Base-by-base conservation (phyloP, 257 asterid genomes). In the Solanum chiquidenum region DNA sequence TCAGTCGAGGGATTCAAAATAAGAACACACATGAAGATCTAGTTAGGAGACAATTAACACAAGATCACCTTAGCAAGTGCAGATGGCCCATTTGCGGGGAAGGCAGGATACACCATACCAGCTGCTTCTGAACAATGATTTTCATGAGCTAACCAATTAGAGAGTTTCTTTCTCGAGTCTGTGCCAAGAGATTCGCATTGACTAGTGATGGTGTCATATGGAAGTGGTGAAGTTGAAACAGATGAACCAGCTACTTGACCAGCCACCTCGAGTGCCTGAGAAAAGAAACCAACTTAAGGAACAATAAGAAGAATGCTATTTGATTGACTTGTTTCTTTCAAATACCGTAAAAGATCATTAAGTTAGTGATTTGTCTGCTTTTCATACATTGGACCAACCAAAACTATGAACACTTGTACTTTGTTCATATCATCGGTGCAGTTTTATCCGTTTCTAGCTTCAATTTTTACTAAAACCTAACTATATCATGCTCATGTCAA, bases 191-290 rank as follows among this genome's bases (percentile, higher is more conserved):
- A 91, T 87, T 97, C 99, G 12, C 99, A 97, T 88, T 97, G 99
- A 88, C 94, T 93, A 83, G 98, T 92, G 94, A 97, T 95, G 62
- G 98, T 64, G 83, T 95, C 94, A 90, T 94, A 97, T 18, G 99
- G 99, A 87, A 96, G 98, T 25, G 99, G 99, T 34, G 98, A 96
- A 23, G 99, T 95, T 71, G 99, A 97, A 40, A 97, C 90, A 9
- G 95, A 90, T 72, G 99, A 88, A 86, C 99, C 99, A n/a, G 99
- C 99, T 44, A 97, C 99, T 90, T 97, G 99, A 71, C 99, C 97
- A 55, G 99, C 99, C 86, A 97, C 99, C 91, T 96, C 98, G 16
- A 96, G 96, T 33, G 99, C 99, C 99, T 97, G 93, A 90, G 89
- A 92, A 83, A 64, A 84, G 89, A 79, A 14, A 40, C 13, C 29